Evolutionary conservation across 148 eudicot species (phyloP), one percentile per base, ranked within the genome.

Genomic region (Rhododendron molle): DNA sequence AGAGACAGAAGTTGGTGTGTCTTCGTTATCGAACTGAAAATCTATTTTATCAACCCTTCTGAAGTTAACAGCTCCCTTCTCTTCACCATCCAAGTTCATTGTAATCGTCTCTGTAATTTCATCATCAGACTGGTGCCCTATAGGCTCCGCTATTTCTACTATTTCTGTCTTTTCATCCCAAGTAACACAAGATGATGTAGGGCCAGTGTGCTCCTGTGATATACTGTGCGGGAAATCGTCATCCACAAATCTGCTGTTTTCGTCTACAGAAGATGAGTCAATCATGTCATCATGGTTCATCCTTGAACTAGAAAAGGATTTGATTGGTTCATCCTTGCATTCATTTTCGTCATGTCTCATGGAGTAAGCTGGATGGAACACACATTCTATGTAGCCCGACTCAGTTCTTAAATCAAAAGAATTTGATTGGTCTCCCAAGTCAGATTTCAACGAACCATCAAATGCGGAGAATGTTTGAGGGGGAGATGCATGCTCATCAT

Each of bases 151-250:
- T 71, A 89, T 81, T 90, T 94, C 94, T 34, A 89, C 34, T 71
- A 90, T 81, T 90, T 94, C 97, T 85, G 85, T 69, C 91, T 92
- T 94, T 89, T 92, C 96, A 86, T 94, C 97, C 93, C 96, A 95
- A 47, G 95, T 91, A 83, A 89, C 91, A 87, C 81, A 89, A 83
- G 93, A 86, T 85, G 91, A 86, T 84, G 84, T 86, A 11, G 91
- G 87, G 11, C 62, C 86, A 82, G 82, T 83, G 81, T 86, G 88
- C 82, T 92, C 98, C 77, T 36, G 86, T 71, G 88, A 83, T 62
- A 80, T 85, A 85, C 74, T 87, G 38, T 58, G 72, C n/a, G 85
- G 85, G 67, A 60, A 81, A 87, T 90, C 91, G 40, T 86, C 89
- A 83, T 74, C 81, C 23, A 71, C 58, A 82, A 82, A 78, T 73